Percentiles rank a stretch among this genome's conserved stretches.
Conservation (phyloP, 768 basidiomycete species). For the Termitomyces sp. region DNA sequence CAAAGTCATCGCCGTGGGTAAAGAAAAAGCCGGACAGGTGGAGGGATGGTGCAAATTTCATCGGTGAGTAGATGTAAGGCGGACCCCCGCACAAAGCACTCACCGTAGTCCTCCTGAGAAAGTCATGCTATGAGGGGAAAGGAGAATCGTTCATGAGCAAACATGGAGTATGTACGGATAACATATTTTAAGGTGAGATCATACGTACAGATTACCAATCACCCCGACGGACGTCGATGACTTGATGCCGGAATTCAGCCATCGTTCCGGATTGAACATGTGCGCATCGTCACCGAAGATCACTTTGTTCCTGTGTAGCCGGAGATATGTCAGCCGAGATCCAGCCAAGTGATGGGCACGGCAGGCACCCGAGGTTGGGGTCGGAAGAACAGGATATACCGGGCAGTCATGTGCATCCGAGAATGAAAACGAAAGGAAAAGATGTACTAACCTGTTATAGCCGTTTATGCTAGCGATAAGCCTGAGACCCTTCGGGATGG, state of each 20-base stretch:
- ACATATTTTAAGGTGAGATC: neutral
- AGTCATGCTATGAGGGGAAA: slow-evolving; percentile 16
- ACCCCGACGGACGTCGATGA: slow-evolving; percentile 40
- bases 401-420: neutral
- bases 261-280: slow-evolving; percentile 43
- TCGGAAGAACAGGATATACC: neutral
- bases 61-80: neutral
- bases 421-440: neutral
- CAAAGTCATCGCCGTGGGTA: neutral
- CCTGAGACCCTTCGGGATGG: slow-evolving; percentile 45
- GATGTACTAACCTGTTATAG: slow-evolving; percentile 42
- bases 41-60: neutral
- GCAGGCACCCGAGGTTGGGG: neutral
- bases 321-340: neutral
- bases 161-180: no score
- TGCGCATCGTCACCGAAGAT: slow-evolving; percentile 45
- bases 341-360: neutral
- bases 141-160: neutral
- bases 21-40: neutral
- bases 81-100: slow-evolving; percentile 3
- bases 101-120: slow-evolving; percentile 28
- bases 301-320: slow-evolving; percentile 26
- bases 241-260: slow-evolving; percentile 36
- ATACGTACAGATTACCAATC: slow-evolving; percentile 40
- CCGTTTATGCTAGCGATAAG: slow-evolving; percentile 45